These are phyloP conservation scores for Chalciporus chontae DNA, from an alignment of 768 basidiomycete genomes.

Conservation along the genomic window DNA sequence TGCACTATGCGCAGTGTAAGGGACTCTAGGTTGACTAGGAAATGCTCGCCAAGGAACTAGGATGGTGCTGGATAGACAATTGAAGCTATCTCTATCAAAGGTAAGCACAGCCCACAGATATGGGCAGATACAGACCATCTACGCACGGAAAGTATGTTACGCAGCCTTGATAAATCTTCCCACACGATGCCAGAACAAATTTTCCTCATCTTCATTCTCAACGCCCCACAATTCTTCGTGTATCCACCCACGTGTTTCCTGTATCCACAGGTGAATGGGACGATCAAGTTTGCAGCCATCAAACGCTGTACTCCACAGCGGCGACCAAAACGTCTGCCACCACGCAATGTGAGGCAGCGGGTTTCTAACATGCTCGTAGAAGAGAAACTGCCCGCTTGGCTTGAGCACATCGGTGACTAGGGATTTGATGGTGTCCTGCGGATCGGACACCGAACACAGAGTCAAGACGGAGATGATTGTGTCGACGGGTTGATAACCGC, in stretches of 20 bases:
- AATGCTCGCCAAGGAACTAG: no score
- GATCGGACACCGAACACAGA: slow-evolving; percentile 60
- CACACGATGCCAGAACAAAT: slow-evolving; percentile 56
- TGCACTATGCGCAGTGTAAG: neutral
- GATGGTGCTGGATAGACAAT: no score
- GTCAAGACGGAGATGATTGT: slow-evolving; percentile 65
- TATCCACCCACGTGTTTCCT: slow-evolving; percentile 46
- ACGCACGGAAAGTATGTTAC: slow-evolving; percentile 3
- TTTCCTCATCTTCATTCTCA: slow-evolving; percentile 51
- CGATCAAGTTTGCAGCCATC: slow-evolving; percentile 66
- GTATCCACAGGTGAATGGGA: slow-evolving; percentile 47
- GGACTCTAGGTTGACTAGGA: no score
- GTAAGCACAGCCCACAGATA: neutral
- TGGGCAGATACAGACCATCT: neutral
- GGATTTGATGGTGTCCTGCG: slow-evolving; percentile 42
- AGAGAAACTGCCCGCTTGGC: slow-evolving; percentile 61
- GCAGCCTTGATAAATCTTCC: slow-evolving; percentile 53
- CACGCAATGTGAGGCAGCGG: slow-evolving; percentile 50
- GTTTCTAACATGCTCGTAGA: slow-evolving; percentile 69
- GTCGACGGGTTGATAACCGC: slow-evolving; percentile 41
- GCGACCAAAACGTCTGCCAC: slow-evolving; percentile 77
- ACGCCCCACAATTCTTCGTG: slow-evolving; percentile 44
- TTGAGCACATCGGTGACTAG: slow-evolving; percentile 54
- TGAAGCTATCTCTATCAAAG: neutral
- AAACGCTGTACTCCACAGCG: slow-evolving; percentile 56